Base-by-base conservation (phyloP, 164 flowering plant species). In the Vitis rupestris region DNA sequence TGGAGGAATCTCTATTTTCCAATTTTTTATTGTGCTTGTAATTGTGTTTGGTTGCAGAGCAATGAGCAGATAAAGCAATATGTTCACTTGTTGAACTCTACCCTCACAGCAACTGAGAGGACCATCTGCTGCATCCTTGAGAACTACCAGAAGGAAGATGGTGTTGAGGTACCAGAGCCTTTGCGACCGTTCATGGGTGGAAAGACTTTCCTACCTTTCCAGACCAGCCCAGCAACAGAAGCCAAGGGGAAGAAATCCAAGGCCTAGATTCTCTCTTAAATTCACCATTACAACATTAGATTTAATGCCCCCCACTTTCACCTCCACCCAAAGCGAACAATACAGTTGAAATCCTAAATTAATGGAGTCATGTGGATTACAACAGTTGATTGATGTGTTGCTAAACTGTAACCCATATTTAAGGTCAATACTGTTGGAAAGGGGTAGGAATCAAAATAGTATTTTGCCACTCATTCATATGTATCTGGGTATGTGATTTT, bases 101-200 rank as follows among this genome's bases (percentile, higher is more conserved):
- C 98, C 14, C 90, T 95, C 30, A 90, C 98, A 13, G 98, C 99
- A 61, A 95, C 99, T 4, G 98, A 95, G 79, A 88, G 96, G 79
- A 95, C 98, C 59, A 76, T 93, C 17, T 93, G 99, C 76, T 90
- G 95, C 82, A 90, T 93, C 61, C 92, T 95, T 9, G 99, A 95
- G 80, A 93, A 93, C 77, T 77, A 88, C 75, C 99, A 95, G 79
- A 87, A 63, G 74, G 96, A 93, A 80, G 88, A 94, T 72, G 97
- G 98, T 2, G 89, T 94, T 1, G 90, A 88, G 64, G 64, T 94
- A 56, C 97, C 99, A 8, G 81, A 76, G 78, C 87, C 65, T 61
- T 74, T 95, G 49, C 84, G 70, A 61, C 81, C 81, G 17, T 93
- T 66, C 74, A 90, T 95, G 97, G 89, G 93, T 49, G 97, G 98